These are phyloP conservation scores for Dichotomocladium elegans DNA, from an alignment of 371 early-diverging fungal species.

Conservation along the genomic window DNA sequence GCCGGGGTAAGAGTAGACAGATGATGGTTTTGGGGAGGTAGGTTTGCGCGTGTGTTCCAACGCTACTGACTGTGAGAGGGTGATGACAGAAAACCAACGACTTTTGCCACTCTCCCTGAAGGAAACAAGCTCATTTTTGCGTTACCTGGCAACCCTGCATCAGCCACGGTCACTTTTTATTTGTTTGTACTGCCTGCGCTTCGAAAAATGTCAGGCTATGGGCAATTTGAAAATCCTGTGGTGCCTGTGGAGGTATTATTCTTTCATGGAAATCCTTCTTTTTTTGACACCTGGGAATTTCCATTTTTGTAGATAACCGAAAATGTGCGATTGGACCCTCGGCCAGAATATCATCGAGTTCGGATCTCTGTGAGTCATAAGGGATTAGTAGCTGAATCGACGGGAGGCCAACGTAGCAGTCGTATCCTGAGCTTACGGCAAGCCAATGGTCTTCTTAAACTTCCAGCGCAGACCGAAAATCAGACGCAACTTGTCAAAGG, in stretches of 20 bases:
- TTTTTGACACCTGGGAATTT: not conserved
- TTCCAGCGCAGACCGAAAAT: constrained; percentile 48
- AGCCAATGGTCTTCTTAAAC: constrained; percentile 75
- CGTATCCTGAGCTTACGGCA: constrained; percentile 74
- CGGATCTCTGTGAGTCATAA: constrained; percentile 26
- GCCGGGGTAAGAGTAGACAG: constrained; percentile 60
- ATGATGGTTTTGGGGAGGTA: too few relatives aligned
- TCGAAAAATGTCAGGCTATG: constrained; percentile 68
- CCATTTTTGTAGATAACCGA: constrained; percentile 34
- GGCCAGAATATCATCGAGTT: constrained; percentile 87
- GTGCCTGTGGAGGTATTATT: constrained; percentile 63
- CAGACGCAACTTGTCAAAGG: constrained; percentile 17
- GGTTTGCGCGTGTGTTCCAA: not conserved
- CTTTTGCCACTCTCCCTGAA: constrained; percentile 75
- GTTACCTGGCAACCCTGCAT: constrained; percentile 92
- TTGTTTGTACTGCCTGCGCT: constrained; percentile 87
- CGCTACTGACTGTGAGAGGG: not conserved
- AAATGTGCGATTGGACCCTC: constrained; percentile 61
- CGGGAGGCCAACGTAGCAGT: constrained; percentile 76
- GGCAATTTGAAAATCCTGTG: constrained; percentile 31
- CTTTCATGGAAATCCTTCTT: not conserved
- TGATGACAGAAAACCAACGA: constrained; percentile 77
- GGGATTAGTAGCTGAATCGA: constrained; percentile 57
- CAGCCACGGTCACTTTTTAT: constrained; percentile 84
- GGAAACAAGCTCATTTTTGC: constrained; percentile 68